Percentiles rank a stretch among this genome's conserved stretches.
These are phyloP conservation scores for Trichosporon faecale DNA, from an alignment of 1,284 basidiomycete species.

Conservation along the genomic window DNA sequence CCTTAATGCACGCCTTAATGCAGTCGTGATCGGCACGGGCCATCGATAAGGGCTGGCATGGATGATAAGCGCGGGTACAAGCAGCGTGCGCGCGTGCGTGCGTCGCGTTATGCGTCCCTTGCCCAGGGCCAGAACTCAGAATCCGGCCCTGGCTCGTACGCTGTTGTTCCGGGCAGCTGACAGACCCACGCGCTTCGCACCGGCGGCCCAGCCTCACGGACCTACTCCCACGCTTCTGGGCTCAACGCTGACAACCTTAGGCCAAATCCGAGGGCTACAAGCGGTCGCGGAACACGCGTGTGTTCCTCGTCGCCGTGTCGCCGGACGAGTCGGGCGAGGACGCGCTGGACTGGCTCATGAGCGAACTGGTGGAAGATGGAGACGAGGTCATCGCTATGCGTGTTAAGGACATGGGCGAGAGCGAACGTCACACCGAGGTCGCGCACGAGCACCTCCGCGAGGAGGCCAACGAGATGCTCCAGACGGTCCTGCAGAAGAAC, in stretches of 20 bases:
- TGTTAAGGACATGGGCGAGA: conserved; percentile 79
- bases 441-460: conserved; percentile 77
- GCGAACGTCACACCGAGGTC: conserved; percentile 57
- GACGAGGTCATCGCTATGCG: conserved; percentile 91
- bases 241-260: conserved; percentile 51
- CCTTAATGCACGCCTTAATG: conserved; percentile 4
- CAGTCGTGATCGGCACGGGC: not conserved
- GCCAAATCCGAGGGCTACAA: conserved; percentile 81
- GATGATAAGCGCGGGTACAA: not conserved
- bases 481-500: conserved; percentile 75
- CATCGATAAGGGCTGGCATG: not conserved
- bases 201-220: not conserved
- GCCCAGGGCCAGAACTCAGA: not conserved
- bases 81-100: no score
- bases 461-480: conserved; percentile 80
- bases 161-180: not conserved
- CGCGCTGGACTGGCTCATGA: conserved; percentile 85
- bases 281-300: conserved; percentile 74
- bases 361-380: conserved; percentile 81
- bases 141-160: not conserved
- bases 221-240: not conserved
- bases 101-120: not conserved
- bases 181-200: not conserved
- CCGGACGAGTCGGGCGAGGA: conserved; percentile 80
- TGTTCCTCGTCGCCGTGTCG: conserved; percentile 86